Percentiles rank a stretch among this genome's conserved stretches.
These are phyloP conservation scores for Alternaria solani DNA, from an alignment of 2,329 filamentous ascomycete species.

Conservation along the genomic window DNA sequence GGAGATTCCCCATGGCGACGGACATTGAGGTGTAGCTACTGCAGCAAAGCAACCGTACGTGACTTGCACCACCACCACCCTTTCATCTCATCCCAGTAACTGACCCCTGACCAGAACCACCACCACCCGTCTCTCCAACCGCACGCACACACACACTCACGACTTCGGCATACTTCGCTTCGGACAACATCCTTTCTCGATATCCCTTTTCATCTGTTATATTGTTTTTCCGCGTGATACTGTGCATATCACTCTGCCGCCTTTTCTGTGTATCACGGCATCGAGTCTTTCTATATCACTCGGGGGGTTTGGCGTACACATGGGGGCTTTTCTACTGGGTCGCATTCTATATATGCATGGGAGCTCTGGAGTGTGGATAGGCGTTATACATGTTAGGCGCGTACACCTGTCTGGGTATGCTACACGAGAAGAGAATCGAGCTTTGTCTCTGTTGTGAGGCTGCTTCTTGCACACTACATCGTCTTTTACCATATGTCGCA, in stretches of 20 bases:
- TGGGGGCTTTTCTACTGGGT: slow-evolving; percentile 2
- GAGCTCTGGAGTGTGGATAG: slow-evolving; percentile 19
- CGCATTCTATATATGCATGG: slow-evolving; percentile 19
- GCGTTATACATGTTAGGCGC: slow-evolving; percentile 13
- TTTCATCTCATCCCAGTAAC: background rate
- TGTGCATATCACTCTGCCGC: slow-evolving; percentile 21
- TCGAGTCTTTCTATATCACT: slow-evolving; percentile 15
- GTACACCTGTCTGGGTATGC: slow-evolving; percentile 3
- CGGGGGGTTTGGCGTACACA: slow-evolving; percentile 10
- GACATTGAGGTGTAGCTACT: background rate
- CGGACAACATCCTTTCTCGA: slow-evolving; percentile 25
- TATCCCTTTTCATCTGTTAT: slow-evolving; percentile 27
- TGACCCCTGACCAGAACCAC: slow-evolving; percentile 4
- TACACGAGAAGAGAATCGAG: slow-evolving; percentile 12
- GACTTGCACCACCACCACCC: background rate
- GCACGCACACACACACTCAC: slow-evolving; percentile 13
- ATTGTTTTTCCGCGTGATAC: slow-evolving; percentile 21
- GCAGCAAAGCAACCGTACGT: background rate
- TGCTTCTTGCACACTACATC: background rate
- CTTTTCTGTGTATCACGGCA: slow-evolving; percentile 8
- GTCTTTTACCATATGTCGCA: background rate
- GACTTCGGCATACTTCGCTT: slow-evolving; percentile 25
- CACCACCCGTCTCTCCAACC: slow-evolving; percentile 2
- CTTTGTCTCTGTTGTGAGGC: background rate
- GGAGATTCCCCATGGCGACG: slow-evolving; percentile 42